These are phyloP conservation scores for Boletus reticuloceps DNA, from an alignment of 768 basidiomycete species.

Conservation along the genomic window DNA sequence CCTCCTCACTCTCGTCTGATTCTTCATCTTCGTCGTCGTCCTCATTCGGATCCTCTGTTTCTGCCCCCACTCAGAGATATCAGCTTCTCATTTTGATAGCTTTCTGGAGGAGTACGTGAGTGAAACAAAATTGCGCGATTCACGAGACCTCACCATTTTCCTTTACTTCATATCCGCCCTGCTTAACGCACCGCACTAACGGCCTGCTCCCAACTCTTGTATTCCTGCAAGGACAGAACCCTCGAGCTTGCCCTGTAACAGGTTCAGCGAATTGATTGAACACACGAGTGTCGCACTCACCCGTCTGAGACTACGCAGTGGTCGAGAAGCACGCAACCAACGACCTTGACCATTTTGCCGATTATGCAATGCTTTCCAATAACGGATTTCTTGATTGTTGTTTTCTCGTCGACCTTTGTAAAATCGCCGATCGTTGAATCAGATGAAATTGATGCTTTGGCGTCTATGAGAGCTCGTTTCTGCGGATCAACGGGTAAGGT, in stretches of 20 bases:
- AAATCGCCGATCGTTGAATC: slow-evolving; percentile 84
- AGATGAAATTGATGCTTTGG: slow-evolving; percentile 77
- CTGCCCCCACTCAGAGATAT: slow-evolving; percentile 54
- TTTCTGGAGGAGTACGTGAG: slow-evolving; percentile 37
- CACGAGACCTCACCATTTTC: slow-evolving; percentile 48
- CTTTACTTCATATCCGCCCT: slow-evolving; percentile 73
- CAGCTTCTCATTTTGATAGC: slow-evolving; percentile 52
- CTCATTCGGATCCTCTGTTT: slow-evolving; percentile 25
- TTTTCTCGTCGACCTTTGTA: slow-evolving; percentile 76
- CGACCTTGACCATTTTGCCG: slow-evolving; percentile 80
- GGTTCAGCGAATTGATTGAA: slow-evolving; percentile 1
- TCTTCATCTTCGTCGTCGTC: slow-evolving; percentile 23
- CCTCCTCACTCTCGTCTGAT: slow-evolving; percentile 12
- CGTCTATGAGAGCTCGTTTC: slow-evolving; percentile 68
- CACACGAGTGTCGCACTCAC: slow-evolving; percentile 35
- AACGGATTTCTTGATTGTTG: slow-evolving; percentile 75
- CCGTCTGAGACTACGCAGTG: slow-evolving; percentile 88
- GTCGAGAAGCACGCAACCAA: slow-evolving; percentile 81
- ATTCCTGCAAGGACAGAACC: slow-evolving; percentile 69
- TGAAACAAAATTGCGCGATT: background rate
- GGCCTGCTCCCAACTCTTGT: slow-evolving; percentile 69
- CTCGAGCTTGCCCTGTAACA: slow-evolving; percentile 62
- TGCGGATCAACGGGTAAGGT: slow-evolving; percentile 58
- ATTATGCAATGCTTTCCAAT: slow-evolving; percentile 83
- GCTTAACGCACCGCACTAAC: slow-evolving; percentile 67